Evolutionary conservation across 352 stramenopile genomes (phyloP), one percentile per base, ranked within the genome.

Genomic region (Pythium rishiriense): DNA sequence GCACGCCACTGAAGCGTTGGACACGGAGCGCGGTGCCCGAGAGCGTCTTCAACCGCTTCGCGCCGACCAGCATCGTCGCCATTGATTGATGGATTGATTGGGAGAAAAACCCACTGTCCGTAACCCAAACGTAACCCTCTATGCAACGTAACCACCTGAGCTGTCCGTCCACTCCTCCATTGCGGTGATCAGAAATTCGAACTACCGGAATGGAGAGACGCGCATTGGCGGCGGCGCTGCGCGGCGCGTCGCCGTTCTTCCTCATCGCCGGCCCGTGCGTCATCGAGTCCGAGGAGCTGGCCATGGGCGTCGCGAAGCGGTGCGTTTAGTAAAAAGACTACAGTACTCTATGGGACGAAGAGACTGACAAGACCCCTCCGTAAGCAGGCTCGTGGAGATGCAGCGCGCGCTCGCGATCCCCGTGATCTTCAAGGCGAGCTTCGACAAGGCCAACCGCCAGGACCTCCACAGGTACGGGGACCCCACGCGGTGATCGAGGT

Each of bases 391-490:
- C 29, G 73, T 69, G 14, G 43, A 59, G 14, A 66, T 95, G 29
- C 76, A 86, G 50, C 65, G 75, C 39, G 55, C 81, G 19, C 65
- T 93, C 31, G 46, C 83, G 37, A 91, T 95, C 57, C 85, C 85
- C 9, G 79, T 94, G 28, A 70, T 97, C 58, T 97, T 96, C 73
- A 97, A 97, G 59, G 86, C 85, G 0, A 96, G 87, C 58, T 97
- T 94, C 56, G 88, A 96, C 75, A 97, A 97, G 53, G 87, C 88
- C 28, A 96, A 97, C 57, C 84, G 88, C 12, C 87, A 95, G 66
- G 79, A 93, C 45, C 66, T 94, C 33, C 74, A 68, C 33, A 84
- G 78, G 71, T 80, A 64, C 24, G 43, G 3, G 5, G 19, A n/a
- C n/a, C n/a, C n/a, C n/a, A n/a, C n/a, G n/a, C n/a, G n/a, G n/a